Evolutionary conservation across 2,329 filamentous ascomycete genomes (phyloP).

Genomic region (Grosmannia huntii): DNA sequence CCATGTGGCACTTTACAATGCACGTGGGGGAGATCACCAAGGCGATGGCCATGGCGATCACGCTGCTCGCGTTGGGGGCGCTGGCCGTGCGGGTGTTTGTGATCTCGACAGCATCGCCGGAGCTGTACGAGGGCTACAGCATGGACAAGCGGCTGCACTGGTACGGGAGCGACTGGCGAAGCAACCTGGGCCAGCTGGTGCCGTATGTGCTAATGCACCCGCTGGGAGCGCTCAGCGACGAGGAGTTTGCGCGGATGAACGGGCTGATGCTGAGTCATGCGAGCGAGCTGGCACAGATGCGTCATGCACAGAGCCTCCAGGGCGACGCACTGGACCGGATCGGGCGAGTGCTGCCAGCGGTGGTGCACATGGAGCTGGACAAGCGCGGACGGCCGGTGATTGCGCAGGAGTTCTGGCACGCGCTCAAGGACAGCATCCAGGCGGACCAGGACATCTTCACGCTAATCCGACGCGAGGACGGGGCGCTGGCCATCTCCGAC

Average conservation of each 20-base stretch:
- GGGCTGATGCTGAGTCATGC: conserved; percentile 14
- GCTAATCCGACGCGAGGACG: conserved; percentile 26
- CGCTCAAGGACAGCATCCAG: conserved; percentile 42
- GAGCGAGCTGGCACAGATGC: conserved; percentile 16
- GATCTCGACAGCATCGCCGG: conserved; percentile 8
- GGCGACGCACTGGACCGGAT: conserved; percentile 29
- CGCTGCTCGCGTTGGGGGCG: conserved; percentile 6
- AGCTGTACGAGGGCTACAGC: conserved; percentile 12
- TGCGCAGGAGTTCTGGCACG: conserved; percentile 51
- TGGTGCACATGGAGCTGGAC: conserved; percentile 41
- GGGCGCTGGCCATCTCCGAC: conserved; percentile 28
- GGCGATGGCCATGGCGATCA: conserved; percentile 7
- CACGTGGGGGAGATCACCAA: background rate
- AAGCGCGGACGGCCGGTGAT: conserved; percentile 40
- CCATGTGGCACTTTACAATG: background rate
- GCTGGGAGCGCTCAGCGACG: conserved; percentile 13
- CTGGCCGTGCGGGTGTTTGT: conserved; percentile 11
- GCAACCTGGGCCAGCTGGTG: conserved; percentile 14
- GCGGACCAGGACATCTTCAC: conserved; percentile 34
- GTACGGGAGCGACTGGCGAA: conserved; percentile 14
- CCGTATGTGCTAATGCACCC: conserved; percentile 12
- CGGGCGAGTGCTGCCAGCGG: conserved; percentile 37
- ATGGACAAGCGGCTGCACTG: conserved; percentile 14
- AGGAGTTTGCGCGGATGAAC: conserved; percentile 13
- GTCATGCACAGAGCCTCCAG: conserved; percentile 21